These are phyloP conservation scores for Xylaria scruposa DNA, from an alignment of 495 filamentous ascomycete genomes.

Conservation along the genomic window DNA sequence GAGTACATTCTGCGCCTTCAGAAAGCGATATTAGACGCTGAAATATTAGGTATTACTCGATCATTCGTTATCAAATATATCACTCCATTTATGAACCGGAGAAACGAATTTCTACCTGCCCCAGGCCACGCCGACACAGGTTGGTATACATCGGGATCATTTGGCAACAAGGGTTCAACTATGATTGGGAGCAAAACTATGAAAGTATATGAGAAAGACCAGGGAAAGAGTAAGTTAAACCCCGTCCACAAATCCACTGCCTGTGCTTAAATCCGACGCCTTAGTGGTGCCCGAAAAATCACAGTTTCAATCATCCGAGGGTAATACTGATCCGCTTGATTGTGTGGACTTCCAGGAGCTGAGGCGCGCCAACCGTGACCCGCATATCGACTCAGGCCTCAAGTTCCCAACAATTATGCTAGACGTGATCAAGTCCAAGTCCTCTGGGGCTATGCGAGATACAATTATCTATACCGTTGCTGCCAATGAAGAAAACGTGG, in stretches of 20 bases:
- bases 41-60: conserved; percentile 3
- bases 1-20: conserved; percentile 77
- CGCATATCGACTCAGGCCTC: conserved; percentile 16
- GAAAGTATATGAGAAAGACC: neutral
- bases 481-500: neutral
- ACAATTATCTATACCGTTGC: conserved; percentile 1
- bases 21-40: conserved; percentile 66
- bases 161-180: neutral
- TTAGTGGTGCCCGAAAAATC: neutral
- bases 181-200: neutral
- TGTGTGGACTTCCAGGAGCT: conserved; percentile 11
- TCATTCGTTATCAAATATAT: conserved; percentile 2
- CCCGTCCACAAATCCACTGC: neutral
- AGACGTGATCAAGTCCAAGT: conserved; percentile 3
- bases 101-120: neutral
- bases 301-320: neutral
- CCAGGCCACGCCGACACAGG: neutral
- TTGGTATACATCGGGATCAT: neutral
- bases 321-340: neutral
- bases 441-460: neutral
- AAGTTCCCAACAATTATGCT: conserved; percentile 7
- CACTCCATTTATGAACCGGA: neutral
- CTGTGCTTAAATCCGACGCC: conserved; percentile 1
- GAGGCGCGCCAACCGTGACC: neutral
- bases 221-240: conserved; percentile 4